These are phyloP conservation scores for Albatrellus ellisii DNA, from an alignment of 768 basidiomycete genomes.

Conservation along the genomic window DNA sequence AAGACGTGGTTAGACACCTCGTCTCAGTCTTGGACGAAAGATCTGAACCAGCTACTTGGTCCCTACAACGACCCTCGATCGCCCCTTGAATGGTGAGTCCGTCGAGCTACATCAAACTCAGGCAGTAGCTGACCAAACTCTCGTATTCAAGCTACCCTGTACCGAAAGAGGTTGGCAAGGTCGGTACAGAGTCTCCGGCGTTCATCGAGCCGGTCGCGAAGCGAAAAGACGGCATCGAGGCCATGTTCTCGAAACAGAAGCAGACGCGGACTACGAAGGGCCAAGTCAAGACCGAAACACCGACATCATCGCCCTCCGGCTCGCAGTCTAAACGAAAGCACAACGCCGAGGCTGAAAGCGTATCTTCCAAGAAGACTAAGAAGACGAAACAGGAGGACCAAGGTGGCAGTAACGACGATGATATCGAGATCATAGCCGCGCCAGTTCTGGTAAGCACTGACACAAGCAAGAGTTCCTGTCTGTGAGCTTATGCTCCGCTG, in stretches of 20 bases:
- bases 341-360: background rate
- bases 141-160: conserved; percentile 57
- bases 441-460: background rate
- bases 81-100: conserved; percentile 51
- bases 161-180: conserved; percentile 82
- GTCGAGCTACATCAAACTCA: background rate
- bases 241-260: conserved; percentile 64
- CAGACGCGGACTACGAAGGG: conserved; percentile 12
- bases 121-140: background rate
- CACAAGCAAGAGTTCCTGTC: no score
- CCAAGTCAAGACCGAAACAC: background rate
- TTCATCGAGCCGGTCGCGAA: conserved; percentile 72
- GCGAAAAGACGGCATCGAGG: conserved; percentile 78
- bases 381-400: background rate
- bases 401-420: no score
- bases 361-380: background rate
- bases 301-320: background rate
- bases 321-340: background rate
- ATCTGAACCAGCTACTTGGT: conserved; percentile 44
- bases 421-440: no score
- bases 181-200: conserved; percentile 68
- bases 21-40: conserved; percentile 46
- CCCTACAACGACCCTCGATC: conserved; percentile 38
- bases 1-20: conserved; percentile 73
- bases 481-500: no score